Evolutionary conservation across 768 basidiomycete species (phyloP).

Genomic region (Ramaria rubella): DNA sequence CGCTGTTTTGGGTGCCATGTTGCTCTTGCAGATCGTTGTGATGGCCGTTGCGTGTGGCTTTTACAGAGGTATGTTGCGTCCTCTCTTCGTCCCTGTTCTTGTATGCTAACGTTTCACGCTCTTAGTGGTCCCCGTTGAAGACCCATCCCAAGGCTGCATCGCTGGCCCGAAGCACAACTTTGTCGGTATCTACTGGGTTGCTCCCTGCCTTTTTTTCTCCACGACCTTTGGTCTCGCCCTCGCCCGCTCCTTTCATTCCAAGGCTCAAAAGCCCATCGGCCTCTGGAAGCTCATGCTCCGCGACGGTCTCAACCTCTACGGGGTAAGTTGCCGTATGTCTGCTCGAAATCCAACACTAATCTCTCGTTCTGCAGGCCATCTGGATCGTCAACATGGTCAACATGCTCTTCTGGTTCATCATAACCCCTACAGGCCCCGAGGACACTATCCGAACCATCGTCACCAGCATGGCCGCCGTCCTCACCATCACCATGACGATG

Average conservation of each 20-base stretch:
- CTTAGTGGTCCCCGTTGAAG: conserved; percentile 59
- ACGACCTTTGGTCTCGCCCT: conserved; percentile 59
- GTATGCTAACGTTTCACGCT: background rate
- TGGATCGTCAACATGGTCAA: conserved; percentile 78
- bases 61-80: conserved; percentile 51
- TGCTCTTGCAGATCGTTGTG: conserved; percentile 61
- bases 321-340: conserved; percentile 33
- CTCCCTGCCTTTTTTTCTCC: conserved; percentile 66
- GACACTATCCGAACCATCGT: conserved; percentile 81
- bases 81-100: background rate
- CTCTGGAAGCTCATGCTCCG: conserved; percentile 87
- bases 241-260: conserved; percentile 51
- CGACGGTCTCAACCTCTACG: conserved; percentile 82
- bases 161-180: conserved; percentile 74
- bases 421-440: conserved; percentile 48
- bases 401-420: conserved; percentile 83
- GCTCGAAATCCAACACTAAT: background rate
- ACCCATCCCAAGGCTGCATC: conserved; percentile 74
- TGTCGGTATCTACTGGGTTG: conserved; percentile 84
- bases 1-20: conserved; percentile 47
- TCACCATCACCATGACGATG: conserved; percentile 83
- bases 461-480: conserved; percentile 78
- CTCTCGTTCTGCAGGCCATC: conserved; percentile 42
- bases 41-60: conserved; percentile 75
- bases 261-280: conserved; percentile 48